These are phyloP conservation scores for Colletotrichum simmondsii DNA, from an alignment of 2,329 filamentous ascomycete genomes.

Conservation along the genomic window DNA sequence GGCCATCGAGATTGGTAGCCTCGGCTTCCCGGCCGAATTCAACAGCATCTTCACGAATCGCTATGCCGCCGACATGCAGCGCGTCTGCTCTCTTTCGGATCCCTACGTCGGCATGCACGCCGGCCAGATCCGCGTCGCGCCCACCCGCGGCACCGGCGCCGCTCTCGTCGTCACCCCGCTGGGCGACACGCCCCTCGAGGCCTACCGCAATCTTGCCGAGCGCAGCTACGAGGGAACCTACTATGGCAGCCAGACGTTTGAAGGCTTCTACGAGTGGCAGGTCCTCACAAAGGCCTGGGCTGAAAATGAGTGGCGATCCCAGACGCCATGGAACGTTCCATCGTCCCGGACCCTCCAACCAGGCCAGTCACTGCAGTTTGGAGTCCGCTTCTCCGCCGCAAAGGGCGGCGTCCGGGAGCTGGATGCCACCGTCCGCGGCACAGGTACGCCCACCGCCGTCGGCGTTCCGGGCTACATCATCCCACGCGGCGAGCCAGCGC, in stretches of 20 bases:
- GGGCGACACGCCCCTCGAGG: constrained; percentile 57
- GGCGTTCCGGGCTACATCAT: constrained; percentile 67
- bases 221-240: constrained; percentile 47
- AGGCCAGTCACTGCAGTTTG: constrained; percentile 58
- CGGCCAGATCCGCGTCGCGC: constrained; percentile 65
- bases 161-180: constrained; percentile 66
- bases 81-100: constrained; percentile 64
- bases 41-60: constrained; percentile 71
- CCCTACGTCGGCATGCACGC: constrained; percentile 69
- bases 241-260: constrained; percentile 66
- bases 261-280: constrained; percentile 72
- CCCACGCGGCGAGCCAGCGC: constrained; percentile 55
- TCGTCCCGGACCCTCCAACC: constrained; percentile 57
- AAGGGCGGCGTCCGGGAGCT: constrained; percentile 55
- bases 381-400: constrained; percentile 62
- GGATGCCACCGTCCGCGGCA: constrained; percentile 55
- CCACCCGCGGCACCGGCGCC: constrained; percentile 60
- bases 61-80: constrained; percentile 57
- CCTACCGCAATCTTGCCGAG: constrained; percentile 64
- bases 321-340: constrained; percentile 63
- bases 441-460: constrained; percentile 59
- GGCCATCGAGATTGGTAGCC: constrained; percentile 62
- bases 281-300: constrained; percentile 63
- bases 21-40: constrained; percentile 69
- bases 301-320: constrained; percentile 63